phyloP scores from a whole-genome alignment of 805 yeast species.

The Geotrichum ghanense region DNA sequence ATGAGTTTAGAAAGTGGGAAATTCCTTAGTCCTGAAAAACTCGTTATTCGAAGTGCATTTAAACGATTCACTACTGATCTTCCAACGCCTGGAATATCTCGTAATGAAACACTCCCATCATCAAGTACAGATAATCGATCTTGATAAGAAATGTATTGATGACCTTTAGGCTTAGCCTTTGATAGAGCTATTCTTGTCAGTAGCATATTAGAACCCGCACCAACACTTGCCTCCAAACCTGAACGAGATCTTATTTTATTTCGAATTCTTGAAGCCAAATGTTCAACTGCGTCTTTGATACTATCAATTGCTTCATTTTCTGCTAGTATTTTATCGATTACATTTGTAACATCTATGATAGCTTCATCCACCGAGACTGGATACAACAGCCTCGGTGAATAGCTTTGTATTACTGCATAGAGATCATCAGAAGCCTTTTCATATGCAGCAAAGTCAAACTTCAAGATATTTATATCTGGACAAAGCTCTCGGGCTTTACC shows the following conservation, averaged over 20 bases:
- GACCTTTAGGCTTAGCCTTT: slow-evolving; percentile 74
- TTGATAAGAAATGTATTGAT: slow-evolving; percentile 27
- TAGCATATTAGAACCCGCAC: slow-evolving; percentile 62
- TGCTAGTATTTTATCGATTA: slow-evolving; percentile 4
- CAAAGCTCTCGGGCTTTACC: slow-evolving; percentile 51
- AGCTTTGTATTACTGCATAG: slow-evolving; percentile 44
- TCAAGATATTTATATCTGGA: slow-evolving; percentile 51
- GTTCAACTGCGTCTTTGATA: slow-evolving; percentile 20
- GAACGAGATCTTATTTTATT: slow-evolving; percentile 33
- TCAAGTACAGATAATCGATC: slow-evolving; percentile 27
- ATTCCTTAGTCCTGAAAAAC: slow-evolving; percentile 30
- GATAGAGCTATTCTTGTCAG: slow-evolving; percentile 65
- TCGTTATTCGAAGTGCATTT: slow-evolving; percentile 21
- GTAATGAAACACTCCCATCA: slow-evolving; percentile 22
- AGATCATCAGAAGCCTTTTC: slow-evolving; percentile 53
- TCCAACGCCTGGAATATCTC: slow-evolving; percentile 35
- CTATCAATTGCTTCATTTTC: slow-evolving; percentile 8
- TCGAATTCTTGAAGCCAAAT: slow-evolving; percentile 28
- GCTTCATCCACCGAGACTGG: slow-evolving; percentile 95
- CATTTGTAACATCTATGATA: slow-evolving; percentile 49
- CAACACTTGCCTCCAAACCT: slow-evolving; percentile 65
- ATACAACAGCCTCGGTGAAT: slow-evolving; percentile 36
- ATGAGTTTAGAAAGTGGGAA: slow-evolving; percentile 30
- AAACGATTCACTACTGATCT: slow-evolving; percentile 35
- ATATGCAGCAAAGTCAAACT: slow-evolving; percentile 66